phyloP scores from a whole-genome alignment of 2,329 filamentous ascomycete species.

The Aspergillus uvarum region DNA sequence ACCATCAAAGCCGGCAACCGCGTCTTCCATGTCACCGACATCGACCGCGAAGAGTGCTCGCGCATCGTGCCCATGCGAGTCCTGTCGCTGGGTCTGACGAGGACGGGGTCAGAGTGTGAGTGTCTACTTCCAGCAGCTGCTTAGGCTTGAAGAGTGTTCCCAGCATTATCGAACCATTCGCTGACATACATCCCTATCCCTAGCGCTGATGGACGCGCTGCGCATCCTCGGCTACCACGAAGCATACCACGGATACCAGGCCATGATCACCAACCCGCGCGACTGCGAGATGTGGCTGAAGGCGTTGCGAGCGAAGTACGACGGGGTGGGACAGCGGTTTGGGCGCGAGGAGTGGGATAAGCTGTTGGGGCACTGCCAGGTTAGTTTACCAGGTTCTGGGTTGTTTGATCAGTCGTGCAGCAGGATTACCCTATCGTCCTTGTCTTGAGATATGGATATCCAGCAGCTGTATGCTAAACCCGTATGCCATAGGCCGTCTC shows the following conservation, averaged over 20 bases:
- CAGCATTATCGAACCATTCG: background rate
- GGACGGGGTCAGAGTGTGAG: slow-evolving; percentile 65
- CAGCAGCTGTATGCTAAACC: no score
- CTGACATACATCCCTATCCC: background rate
- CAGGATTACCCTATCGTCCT: no score
- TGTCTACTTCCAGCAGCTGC: slow-evolving; percentile 6
- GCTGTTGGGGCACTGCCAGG: slow-evolving; percentile 13
- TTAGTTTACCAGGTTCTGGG: background rate
- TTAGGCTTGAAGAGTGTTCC: no score
- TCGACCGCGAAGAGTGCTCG: slow-evolving; percentile 5
- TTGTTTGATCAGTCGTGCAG: no score
- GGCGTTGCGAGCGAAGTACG: slow-evolving; percentile 58
- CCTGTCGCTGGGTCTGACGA: slow-evolving; percentile 63
- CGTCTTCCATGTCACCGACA: slow-evolving; percentile 5
- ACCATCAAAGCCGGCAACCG: background rate
- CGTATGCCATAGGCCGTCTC: background rate
- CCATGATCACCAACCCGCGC: slow-evolving; percentile 57
- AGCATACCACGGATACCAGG: slow-evolving; percentile 64
- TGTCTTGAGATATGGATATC: no score
- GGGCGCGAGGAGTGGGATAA: slow-evolving; percentile 7
- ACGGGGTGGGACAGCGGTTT: slow-evolving; percentile 42
- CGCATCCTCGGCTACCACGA: slow-evolving; percentile 57
- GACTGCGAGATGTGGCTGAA: slow-evolving; percentile 57
- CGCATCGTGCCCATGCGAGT: slow-evolving; percentile 63
- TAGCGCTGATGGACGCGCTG: slow-evolving; percentile 52